Conservation (phyloP, 192 early-diverging fungal genomes). For the Oehlia diaphana region DNA sequence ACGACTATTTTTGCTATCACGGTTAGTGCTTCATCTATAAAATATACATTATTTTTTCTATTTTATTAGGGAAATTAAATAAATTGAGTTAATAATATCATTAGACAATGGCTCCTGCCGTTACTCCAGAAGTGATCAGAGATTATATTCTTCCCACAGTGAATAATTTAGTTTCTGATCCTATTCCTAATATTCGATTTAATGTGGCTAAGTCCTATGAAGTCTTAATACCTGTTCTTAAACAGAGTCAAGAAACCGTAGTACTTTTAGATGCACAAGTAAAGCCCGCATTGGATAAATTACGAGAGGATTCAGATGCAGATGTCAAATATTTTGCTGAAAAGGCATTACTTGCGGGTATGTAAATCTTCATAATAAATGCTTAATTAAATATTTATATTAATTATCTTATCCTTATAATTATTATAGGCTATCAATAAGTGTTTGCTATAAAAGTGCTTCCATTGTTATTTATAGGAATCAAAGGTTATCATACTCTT, state of each 20-base stretch:
- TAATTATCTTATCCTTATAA: neutral
- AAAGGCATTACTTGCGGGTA: constrained; percentile 61
- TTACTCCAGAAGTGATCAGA: constrained; percentile 84
- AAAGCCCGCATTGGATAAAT: constrained; percentile 78
- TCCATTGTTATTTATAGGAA: neutral
- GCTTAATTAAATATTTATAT: neutral
- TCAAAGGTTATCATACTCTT: neutral
- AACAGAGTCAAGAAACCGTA: constrained; percentile 61
- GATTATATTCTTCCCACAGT: constrained; percentile 89
- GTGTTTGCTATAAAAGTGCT: neutral
- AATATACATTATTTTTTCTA: neutral
- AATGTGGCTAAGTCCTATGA: constrained; percentile 97
- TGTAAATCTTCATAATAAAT: constrained; percentile 7
- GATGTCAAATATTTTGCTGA: constrained; percentile 95
- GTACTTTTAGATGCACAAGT: constrained; percentile 66
- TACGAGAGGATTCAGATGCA: constrained; percentile 86
- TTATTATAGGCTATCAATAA: neutral
- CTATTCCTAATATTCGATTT: constrained; percentile 99
- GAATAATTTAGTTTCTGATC: constrained; percentile 80
- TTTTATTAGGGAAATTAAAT: neutral
- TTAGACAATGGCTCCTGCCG: constrained; percentile 83
- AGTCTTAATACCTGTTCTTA: constrained; percentile 77
- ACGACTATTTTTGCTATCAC: constrained; percentile 96
- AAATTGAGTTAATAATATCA: constrained; percentile 1
- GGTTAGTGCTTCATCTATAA: constrained; percentile 48